Conservation (phyloP, 208 protist genomes). For the Leptomonas seymouri region DNA sequence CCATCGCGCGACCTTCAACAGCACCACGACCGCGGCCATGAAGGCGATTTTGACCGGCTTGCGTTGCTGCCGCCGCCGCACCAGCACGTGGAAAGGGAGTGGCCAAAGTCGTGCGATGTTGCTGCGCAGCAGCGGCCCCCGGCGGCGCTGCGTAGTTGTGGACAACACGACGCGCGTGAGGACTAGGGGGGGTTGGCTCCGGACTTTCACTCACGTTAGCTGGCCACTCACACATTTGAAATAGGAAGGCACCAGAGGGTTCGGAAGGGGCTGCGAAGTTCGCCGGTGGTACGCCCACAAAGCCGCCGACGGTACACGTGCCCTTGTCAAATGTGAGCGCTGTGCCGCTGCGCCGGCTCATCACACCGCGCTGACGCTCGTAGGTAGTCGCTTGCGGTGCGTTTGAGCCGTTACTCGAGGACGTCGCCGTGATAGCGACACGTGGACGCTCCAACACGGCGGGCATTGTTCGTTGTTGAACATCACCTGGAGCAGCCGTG, state of each 20-base stretch:
- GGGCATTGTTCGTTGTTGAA: neutral
- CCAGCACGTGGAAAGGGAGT: neutral
- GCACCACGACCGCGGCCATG: too few relatives aligned
- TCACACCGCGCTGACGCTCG: conserved; percentile 6
- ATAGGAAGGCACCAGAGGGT: neutral
- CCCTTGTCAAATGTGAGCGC: neutral
- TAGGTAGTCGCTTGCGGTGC: neutral
- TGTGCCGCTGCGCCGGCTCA: conserved; percentile 5
- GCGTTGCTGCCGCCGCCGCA: neutral
- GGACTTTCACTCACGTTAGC: conserved; percentile 20
- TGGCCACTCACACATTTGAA: neutral
- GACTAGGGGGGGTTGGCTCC: conserved; percentile 25
- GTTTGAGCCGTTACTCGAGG: neutral
- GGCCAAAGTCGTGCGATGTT: neutral
- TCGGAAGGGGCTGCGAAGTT: neutral
- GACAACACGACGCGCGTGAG: neutral
- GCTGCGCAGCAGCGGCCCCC: neutral
- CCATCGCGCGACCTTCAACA: neutral
- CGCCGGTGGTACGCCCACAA: neutral
- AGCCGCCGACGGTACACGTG: neutral
- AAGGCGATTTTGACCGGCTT: neutral
- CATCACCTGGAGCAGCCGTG: neutral
- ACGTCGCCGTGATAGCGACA: neutral
- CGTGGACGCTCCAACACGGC: conserved; percentile 2
- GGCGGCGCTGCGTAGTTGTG: neutral